phyloP scores from a whole-genome alignment of 2,329 filamentous ascomycete species.

The Neocatenulostroma microsporum region DNA sequence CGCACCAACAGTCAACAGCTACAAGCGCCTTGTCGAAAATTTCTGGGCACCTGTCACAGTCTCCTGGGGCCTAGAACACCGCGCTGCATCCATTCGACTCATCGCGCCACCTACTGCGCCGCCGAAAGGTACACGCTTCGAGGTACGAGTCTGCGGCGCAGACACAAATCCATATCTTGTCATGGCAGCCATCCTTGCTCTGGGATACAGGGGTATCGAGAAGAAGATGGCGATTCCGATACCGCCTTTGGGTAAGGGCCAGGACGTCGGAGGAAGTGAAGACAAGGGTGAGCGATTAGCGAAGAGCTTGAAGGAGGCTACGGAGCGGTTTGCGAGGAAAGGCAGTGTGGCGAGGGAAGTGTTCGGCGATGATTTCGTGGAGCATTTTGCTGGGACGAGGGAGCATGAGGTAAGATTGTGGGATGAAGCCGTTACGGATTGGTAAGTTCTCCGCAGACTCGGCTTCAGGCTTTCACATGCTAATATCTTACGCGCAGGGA shows the following conservation, averaged over 20 bases:
- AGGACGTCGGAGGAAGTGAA: slow-evolving; percentile 64
- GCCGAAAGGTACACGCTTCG: slow-evolving; percentile 79
- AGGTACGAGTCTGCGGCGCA: slow-evolving; percentile 88
- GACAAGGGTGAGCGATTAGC: slow-evolving; percentile 73
- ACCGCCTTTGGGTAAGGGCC: slow-evolving; percentile 74
- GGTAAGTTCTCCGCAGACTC: too few species aligned
- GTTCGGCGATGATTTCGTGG: slow-evolving; percentile 90
- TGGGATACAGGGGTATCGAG: slow-evolving; percentile 86
- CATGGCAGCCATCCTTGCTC: slow-evolving; percentile 73
- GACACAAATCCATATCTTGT: slow-evolving; percentile 87
- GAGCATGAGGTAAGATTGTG: slow-evolving; percentile 85
- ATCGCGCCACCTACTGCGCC: slow-evolving; percentile 84
- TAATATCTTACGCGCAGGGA: slow-evolving; percentile 23
- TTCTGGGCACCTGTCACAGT: slow-evolving; percentile 99
- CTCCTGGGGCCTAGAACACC: slow-evolving; percentile 93
- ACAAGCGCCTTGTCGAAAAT: slow-evolving; percentile 96
- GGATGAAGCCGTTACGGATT: slow-evolving; percentile 96
- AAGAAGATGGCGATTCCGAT: slow-evolving; percentile 79
- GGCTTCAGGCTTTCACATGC: neutral
- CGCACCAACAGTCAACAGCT: slow-evolving; percentile 92
- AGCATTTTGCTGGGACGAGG: slow-evolving; percentile 86
- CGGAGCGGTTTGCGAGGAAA: slow-evolving; percentile 63
- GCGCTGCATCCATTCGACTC: slow-evolving; percentile 80
- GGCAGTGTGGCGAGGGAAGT: slow-evolving; percentile 88
- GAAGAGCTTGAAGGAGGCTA: slow-evolving; percentile 79